Conservation (phyloP, 2,329 filamentous ascomycete genomes). For the Venturia effusa region DNA sequence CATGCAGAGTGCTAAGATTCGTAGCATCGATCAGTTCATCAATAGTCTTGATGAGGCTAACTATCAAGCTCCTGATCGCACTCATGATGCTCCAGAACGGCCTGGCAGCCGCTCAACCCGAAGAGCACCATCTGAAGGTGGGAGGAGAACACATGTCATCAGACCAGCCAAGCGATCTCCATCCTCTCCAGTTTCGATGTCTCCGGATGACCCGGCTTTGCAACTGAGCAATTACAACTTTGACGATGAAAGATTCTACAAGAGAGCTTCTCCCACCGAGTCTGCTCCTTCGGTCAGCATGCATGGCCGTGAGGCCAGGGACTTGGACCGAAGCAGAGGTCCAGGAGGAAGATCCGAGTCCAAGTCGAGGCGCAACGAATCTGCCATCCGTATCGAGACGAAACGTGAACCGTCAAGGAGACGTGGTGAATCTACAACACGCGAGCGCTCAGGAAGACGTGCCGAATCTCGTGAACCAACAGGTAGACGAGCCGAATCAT, state of each 20-base stretch:
- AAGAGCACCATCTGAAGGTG: slow-evolving; percentile 57
- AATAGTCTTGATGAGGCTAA: slow-evolving; percentile 73
- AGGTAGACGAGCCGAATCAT: background rate
- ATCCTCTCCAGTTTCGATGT: slow-evolving; percentile 89
- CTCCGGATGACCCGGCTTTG: slow-evolving; percentile 60
- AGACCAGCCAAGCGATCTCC: slow-evolving; percentile 75
- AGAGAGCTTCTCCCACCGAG: slow-evolving; percentile 23
- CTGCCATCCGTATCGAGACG: background rate
- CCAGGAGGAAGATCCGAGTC: background rate
- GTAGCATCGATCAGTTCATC: slow-evolving; percentile 73
- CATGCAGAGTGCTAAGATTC: slow-evolving; percentile 41
- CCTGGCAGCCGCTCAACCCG: slow-evolving; percentile 28
- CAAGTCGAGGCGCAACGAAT: background rate
- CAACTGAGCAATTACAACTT: slow-evolving; percentile 37
- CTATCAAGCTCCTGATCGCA: slow-evolving; percentile 42
- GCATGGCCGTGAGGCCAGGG: background rate
- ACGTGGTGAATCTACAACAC: background rate
- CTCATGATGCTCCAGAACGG: slow-evolving; percentile 41
- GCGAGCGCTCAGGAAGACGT: background rate
- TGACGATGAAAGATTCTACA: slow-evolving; percentile 28
- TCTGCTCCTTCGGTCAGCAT: background rate
- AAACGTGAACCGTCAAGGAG: background rate
- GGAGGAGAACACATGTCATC: slow-evolving; percentile 57
- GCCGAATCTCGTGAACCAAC: slow-evolving; percentile 1
- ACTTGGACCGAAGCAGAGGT: slow-evolving; percentile 1